Conservation (phyloP, 2,329 filamentous ascomycete species). For the Colletotrichum sidae region DNA sequence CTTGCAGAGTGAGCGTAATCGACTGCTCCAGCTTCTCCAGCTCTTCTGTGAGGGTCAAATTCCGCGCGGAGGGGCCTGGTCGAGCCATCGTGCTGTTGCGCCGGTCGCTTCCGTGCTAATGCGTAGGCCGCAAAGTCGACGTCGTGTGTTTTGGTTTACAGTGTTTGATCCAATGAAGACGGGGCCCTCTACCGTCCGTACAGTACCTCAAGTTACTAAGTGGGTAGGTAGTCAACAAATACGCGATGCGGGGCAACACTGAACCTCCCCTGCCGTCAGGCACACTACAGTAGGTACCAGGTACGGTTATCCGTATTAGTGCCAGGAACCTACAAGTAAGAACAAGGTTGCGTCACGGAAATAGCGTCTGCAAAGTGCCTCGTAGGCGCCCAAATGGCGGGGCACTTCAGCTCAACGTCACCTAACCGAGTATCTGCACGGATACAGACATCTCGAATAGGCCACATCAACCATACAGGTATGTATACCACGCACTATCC, state of each 20-base stretch:
- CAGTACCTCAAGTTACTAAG: background rate
- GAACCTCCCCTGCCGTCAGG: too few species aligned
- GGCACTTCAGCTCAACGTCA: background rate
- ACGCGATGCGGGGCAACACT: conserved; percentile 49
- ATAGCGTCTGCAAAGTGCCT: too few species aligned
- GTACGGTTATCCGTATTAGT: background rate
- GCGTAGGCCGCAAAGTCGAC: conserved; percentile 3
- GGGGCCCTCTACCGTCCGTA: background rate
- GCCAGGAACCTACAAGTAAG: background rate
- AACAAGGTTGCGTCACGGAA: background rate
- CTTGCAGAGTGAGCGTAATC: conserved; percentile 95
- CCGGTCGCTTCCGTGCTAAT: background rate
- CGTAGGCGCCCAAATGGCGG: background rate
- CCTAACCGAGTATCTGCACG: too few species aligned
- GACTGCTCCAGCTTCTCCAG: conserved; percentile 96
- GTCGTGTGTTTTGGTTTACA: conserved; percentile 16
- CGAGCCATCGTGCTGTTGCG: conserved; percentile 59
- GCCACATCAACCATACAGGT: too few species aligned
- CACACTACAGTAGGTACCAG: background rate
- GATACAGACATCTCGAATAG: too few species aligned
- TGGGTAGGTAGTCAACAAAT: conserved; percentile 29
- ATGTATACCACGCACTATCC: background rate
- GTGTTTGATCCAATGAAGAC: conserved; percentile 21
- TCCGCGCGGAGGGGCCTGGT: conserved; percentile 60
- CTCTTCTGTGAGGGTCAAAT: conserved; percentile 89